Evolutionary conservation across 2,329 filamentous ascomycete species (phyloP).

Genomic region (Polytolypa hystricis): DNA sequence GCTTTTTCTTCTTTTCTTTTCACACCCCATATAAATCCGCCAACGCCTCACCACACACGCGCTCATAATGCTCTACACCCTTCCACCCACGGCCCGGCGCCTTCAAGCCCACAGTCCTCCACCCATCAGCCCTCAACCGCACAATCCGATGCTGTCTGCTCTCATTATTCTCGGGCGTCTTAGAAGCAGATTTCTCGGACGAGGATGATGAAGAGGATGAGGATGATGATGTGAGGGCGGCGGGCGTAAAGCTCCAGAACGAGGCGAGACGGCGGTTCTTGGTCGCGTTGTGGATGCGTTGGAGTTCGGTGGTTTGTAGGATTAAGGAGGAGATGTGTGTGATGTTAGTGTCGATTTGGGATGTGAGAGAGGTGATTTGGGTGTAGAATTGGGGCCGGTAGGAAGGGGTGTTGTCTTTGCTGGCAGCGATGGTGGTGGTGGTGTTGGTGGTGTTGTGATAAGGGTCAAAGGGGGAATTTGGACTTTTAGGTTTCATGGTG

Average conservation of each 20-base stretch:
- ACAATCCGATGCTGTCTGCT: conserved; percentile 24
- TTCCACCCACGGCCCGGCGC: conserved; percentile 25
- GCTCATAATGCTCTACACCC: conserved; percentile 26
- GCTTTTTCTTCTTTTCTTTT: neutral
- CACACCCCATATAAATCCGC: conserved; percentile 23
- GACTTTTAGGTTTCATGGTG: neutral
- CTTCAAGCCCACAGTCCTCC: conserved; percentile 28
- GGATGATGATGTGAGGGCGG: neutral
- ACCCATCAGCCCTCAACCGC: conserved; percentile 25
- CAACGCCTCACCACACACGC: conserved; percentile 26
- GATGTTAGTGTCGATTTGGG: conserved; percentile 9
- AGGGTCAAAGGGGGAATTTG: neutral
- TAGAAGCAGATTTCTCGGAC: conserved; percentile 1
- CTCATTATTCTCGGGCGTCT: conserved; percentile 18
- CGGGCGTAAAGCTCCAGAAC: conserved; percentile 30
- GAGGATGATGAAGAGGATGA: neutral
- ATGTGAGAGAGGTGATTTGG: conserved; percentile 19
- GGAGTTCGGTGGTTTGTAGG: conserved; percentile 13
- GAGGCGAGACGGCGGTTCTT: conserved; percentile 23
- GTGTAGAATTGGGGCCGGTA: conserved; percentile 7
- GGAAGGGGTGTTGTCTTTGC: conserved; percentile 2
- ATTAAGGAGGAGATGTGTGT: conserved; percentile 3
- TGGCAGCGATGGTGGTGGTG: neutral
- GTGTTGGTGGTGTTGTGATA: neutral
- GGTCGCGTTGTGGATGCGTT: conserved; percentile 14